These are phyloP conservation scores for Erysimum cheiranthoides DNA, from an alignment of 345 rosid species.

Conservation along the genomic window DNA sequence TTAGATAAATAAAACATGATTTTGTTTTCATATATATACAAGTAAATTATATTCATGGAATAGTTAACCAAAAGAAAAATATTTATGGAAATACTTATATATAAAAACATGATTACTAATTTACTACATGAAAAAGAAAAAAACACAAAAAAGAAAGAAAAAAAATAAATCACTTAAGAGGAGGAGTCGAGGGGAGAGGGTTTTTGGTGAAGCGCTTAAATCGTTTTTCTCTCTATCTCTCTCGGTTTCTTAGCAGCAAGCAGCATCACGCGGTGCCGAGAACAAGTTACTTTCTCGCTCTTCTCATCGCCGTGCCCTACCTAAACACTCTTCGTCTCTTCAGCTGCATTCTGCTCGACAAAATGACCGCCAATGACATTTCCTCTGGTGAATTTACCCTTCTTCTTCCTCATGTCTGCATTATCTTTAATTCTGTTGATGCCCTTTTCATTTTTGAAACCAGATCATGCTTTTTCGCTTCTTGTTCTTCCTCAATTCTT, in stretches of 20 bases:
- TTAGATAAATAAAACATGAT: not conserved
- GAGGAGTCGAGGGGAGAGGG: not conserved
- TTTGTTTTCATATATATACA: not conserved
- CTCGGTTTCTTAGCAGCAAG: not conserved
- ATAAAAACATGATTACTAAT: too few relatives aligned
- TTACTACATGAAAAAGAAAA: not conserved
- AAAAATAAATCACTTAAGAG: too few relatives aligned
- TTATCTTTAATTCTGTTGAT: constrained; percentile 2
- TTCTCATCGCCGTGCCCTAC: constrained; percentile 22
- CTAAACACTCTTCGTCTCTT: constrained; percentile 2
- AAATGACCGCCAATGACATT: constrained; percentile 32
- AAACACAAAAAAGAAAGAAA: not conserved
- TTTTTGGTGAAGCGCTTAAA: constrained; percentile 18
- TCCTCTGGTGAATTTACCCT: constrained; percentile 37
- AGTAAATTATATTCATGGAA: not conserved
- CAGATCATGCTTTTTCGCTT: not conserved
- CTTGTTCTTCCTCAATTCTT: not conserved
- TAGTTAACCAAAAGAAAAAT: not conserved
- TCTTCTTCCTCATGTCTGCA: not conserved
- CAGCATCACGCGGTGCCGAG: constrained; percentile 11
- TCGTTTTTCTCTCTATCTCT: constrained; percentile 12
- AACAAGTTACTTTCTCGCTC: constrained; percentile 15
- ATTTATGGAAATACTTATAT: not conserved
- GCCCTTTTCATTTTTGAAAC: not conserved
- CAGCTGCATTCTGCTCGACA: constrained; percentile 36